A percentile compares a stretch with the other conserved stretches of the same genome.
phyloP scores from a whole-genome alignment of 2,329 filamentous ascomycete genomes.

The Fusarium dimerum region DNA sequence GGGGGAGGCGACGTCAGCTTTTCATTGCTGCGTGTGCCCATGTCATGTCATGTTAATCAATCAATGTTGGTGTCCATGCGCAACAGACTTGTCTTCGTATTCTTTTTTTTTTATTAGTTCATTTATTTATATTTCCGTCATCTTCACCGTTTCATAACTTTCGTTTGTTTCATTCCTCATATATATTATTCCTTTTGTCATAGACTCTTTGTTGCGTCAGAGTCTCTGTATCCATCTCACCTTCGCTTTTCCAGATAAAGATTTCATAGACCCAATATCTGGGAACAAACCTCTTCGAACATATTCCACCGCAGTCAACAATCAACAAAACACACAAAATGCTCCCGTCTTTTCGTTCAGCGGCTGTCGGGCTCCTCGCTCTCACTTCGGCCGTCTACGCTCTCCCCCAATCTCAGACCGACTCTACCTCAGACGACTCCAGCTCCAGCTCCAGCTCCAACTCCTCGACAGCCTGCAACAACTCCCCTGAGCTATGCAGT shows the following conservation, averaged over 20 bases:
- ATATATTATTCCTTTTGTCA: background rate
- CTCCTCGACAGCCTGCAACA: constrained; percentile 66
- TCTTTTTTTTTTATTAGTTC: constrained; percentile 5
- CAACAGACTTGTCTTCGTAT: too few species aligned
- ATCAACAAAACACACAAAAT: constrained; percentile 19
- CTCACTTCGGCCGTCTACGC: constrained; percentile 25
- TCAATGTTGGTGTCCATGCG: too few species aligned
- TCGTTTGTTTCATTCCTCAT: constrained; percentile 7
- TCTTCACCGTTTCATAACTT: constrained; percentile 15
- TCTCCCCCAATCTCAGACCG: constrained; percentile 23
- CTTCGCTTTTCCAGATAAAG: background rate
- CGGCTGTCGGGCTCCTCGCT: constrained; percentile 20
- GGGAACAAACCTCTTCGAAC: too few species aligned
- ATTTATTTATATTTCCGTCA: background rate
- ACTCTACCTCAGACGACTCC: background rate
- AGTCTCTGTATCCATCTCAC: background rate
- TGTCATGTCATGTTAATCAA: too few species aligned
- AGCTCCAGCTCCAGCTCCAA: constrained; percentile 16
- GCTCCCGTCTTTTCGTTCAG: constrained; percentile 24
- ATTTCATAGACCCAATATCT: too few species aligned
- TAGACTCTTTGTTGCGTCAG: background rate
- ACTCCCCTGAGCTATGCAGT: constrained; percentile 72
- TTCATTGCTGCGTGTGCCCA: too few species aligned
- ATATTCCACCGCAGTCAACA: too few species aligned
- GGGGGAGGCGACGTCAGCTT: too few species aligned